phyloP scores from a whole-genome alignment of 805 yeast species.

The Saccharomycopsis synnaedendra region DNA sequence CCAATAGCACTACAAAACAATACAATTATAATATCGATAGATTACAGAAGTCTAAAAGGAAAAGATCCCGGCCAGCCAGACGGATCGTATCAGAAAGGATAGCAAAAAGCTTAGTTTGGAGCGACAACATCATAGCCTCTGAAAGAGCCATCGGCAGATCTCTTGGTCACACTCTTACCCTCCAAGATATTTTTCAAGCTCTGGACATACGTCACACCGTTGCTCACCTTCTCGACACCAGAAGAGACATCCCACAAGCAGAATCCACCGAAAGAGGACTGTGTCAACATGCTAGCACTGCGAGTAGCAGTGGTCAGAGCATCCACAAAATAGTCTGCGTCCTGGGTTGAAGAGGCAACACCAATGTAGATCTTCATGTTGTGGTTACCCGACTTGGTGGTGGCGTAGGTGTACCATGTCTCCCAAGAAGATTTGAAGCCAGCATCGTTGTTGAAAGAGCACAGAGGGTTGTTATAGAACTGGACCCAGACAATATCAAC shows the following conservation, averaged over 20 bases:
- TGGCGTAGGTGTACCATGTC: constrained; percentile 36
- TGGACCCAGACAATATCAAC: constrained; percentile 54
- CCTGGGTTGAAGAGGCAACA: constrained; percentile 39
- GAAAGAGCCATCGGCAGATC: constrained; percentile 3
- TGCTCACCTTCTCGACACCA: constrained; percentile 6
- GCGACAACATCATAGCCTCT: constrained; percentile 2
- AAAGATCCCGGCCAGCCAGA: no score
- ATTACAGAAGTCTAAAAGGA: no score
- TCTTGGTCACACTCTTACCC: constrained; percentile 9
- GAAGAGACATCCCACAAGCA: constrained; percentile 14
- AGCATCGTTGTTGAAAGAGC: constrained; percentile 14
- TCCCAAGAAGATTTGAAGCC: constrained; percentile 33
- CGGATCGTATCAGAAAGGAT: no score
- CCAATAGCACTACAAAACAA: no score
- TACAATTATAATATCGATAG: no score
- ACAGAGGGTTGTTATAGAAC: constrained; percentile 43
- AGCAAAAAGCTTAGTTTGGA: not conserved
- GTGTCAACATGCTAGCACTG: not conserved
- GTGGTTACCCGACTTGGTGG: constrained; percentile 31
- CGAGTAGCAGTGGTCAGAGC: constrained; percentile 16
- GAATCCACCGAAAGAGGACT: constrained; percentile 12
- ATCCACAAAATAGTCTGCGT: constrained; percentile 47
- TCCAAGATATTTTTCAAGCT: constrained; percentile 12
- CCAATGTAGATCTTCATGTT: constrained; percentile 50
- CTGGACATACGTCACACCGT: constrained; percentile 9